A percentile compares a stretch with the other conserved stretches of the same genome.
Evolutionary conservation across 2,329 filamentous ascomycete genomes (phyloP).

Genomic region (Penicillium sclerotiorum): DNA sequence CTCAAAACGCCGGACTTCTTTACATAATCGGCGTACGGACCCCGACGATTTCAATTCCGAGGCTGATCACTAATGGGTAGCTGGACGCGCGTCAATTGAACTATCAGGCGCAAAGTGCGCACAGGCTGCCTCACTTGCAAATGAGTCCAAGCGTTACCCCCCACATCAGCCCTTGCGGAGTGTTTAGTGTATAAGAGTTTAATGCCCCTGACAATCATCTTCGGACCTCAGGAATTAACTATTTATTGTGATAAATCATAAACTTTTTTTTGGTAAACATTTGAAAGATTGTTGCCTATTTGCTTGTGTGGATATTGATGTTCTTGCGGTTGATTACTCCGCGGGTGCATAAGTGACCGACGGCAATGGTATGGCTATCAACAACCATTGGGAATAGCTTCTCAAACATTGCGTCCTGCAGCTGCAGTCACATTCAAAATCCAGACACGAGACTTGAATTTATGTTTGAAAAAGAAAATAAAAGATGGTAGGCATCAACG

Average conservation of each 20-base stretch:
- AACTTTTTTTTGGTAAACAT: constrained; percentile 65
- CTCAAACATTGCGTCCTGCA: too few species aligned
- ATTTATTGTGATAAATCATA: constrained; percentile 67
- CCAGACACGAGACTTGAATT: neutral
- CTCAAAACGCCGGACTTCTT: too few species aligned
- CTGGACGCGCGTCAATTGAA: too few species aligned
- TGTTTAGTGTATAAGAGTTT: neutral
- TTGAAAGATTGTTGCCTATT: too few species aligned
- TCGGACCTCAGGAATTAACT: constrained; percentile 56
- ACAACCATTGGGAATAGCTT: neutral
- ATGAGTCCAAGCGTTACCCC: constrained; percentile 49
- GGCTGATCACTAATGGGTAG: too few species aligned
- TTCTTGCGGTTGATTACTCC: neutral
- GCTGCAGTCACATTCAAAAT: neutral
- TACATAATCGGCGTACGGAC: too few species aligned
- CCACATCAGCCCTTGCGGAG: constrained; percentile 1
- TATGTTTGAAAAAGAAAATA: neutral
- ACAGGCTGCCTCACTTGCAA: constrained; percentile 70
- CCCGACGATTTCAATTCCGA: too few species aligned
- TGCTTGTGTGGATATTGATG: constrained; percentile 12
- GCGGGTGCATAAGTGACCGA: neutral
- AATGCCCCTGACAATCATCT: neutral
- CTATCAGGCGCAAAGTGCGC: constrained; percentile 12
- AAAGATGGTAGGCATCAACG: too few species aligned
- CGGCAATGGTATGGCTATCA: neutral